phyloP scores from a whole-genome alignment of 129 eudicot genomes.

The Arctium lappa region DNA sequence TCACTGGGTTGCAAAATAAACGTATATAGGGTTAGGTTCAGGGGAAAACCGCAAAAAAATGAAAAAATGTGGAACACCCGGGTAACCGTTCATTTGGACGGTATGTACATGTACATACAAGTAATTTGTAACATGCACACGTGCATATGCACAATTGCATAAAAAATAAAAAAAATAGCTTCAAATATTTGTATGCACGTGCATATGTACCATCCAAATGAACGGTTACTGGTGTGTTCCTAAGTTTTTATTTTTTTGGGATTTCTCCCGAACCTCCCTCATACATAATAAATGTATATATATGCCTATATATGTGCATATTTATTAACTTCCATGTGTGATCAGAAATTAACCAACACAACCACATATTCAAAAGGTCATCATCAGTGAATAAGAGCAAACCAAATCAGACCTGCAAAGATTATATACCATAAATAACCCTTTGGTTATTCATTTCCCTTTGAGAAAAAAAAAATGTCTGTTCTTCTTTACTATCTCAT shows the following conservation, averaged over 20 bases:
- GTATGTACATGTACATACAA: neutral
- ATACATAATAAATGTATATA: neutral
- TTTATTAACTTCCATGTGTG: slow-evolving; percentile 27
- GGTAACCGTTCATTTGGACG: no score
- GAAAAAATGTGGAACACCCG: no score
- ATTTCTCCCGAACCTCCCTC: no score
- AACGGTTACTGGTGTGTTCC: no score
- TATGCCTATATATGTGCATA: neutral
- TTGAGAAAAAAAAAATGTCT: slow-evolving; percentile 33
- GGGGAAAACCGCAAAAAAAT: no score
- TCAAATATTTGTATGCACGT: neutral
- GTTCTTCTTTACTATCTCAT: slow-evolving; percentile 30
- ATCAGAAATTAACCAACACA: slow-evolving; percentile 32
- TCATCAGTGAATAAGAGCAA: slow-evolving; percentile 17
- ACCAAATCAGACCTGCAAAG: slow-evolving; percentile 19
- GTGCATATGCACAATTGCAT: neutral
- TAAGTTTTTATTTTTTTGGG: no score
- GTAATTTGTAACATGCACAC: neutral
- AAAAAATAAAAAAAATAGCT: no score
- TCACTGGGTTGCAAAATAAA: no score
- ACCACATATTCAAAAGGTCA: slow-evolving; percentile 19
- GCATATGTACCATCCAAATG: no score
- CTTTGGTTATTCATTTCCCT: slow-evolving; percentile 1
- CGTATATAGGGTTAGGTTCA: no score
- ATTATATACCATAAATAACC: neutral